These are phyloP conservation scores for Globisporangium megalacanthum DNA, from an alignment of 352 stramenopile species.

Conservation along the genomic window DNA sequence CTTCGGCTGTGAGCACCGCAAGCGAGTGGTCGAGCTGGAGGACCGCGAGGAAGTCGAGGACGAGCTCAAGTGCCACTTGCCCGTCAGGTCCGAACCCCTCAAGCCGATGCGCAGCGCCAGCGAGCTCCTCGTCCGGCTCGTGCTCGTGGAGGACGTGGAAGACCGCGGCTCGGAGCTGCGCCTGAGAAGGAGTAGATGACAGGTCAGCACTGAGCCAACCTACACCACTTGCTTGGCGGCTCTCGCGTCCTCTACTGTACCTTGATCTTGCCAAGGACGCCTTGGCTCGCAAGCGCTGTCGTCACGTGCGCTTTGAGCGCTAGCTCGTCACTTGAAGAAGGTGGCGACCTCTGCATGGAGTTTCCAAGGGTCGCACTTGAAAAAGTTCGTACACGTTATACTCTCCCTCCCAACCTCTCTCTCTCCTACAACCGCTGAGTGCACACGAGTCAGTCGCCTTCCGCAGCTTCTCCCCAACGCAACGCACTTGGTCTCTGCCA, in stretches of 20 bases:
- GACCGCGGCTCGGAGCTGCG: constrained; percentile 64
- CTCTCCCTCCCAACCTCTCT: too few relatives aligned
- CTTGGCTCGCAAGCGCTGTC: constrained; percentile 44
- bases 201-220: neutral
- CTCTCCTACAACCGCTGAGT: neutral
- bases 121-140: constrained; percentile 9
- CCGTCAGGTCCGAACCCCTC: constrained; percentile 25
- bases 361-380: too few relatives aligned
- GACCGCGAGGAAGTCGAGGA: constrained; percentile 51
- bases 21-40: constrained; percentile 59
- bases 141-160: constrained; percentile 74
- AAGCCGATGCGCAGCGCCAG: constrained; percentile 5
- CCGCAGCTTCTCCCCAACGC: neutral
- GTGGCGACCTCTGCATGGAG: constrained; percentile 20
- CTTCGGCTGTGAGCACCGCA: constrained; percentile 41
- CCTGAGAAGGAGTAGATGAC: constrained; percentile 14
- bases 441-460: neutral
- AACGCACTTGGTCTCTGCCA: neutral
- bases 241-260: constrained; percentile 9
- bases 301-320: constrained; percentile 63
- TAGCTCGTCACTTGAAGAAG: constrained; percentile 23
- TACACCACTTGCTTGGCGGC: neutral
- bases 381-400: too few relatives aligned
- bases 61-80: constrained; percentile 36
- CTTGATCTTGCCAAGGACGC: constrained; percentile 74